Conservation (phyloP, 805 yeast species). For the Deakozyma indianensis region DNA sequence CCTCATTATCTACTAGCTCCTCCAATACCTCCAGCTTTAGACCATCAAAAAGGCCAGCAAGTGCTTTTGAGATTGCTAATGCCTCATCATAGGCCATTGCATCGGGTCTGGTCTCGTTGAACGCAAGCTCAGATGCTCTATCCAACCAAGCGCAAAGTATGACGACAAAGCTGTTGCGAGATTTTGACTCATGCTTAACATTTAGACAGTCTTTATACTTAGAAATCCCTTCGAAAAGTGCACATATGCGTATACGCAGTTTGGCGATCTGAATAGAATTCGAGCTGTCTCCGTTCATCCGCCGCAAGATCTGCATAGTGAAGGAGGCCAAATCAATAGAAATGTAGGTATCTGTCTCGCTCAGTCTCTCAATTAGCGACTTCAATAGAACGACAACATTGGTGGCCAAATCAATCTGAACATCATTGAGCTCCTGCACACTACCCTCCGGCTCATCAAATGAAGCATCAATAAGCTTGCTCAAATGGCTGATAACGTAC, state of each 20-base stretch:
- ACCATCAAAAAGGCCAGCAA: background rate
- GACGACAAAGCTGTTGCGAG: conserved; percentile 12
- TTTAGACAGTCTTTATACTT: conserved; percentile 12
- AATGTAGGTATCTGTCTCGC: conserved; percentile 13
- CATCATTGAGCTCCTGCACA: conserved; percentile 13
- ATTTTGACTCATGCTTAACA: conserved; percentile 10
- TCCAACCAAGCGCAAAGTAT: conserved; percentile 17
- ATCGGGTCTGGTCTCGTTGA: background rate
- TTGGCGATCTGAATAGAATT: conserved; percentile 6
- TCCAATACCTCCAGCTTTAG: background rate
- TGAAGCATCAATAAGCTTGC: conserved; percentile 37
- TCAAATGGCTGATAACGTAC: conserved; percentile 16
- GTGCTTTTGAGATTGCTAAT: background rate
- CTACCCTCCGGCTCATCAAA: conserved; percentile 26
- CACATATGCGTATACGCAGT: conserved; percentile 12
- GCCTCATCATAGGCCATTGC: background rate
- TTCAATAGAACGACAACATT: conserved; percentile 8
- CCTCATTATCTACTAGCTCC: conserved; percentile 16
- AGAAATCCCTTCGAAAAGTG: conserved; percentile 13
- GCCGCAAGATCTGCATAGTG: conserved; percentile 10
- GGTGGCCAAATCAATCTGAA: conserved; percentile 2
- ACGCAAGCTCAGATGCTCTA: background rate
- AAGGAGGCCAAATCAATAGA: conserved; percentile 12
- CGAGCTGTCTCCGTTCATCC: conserved; percentile 2
- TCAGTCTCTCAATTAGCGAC: conserved; percentile 11